Evolutionary conservation across 345 rosid genomes (phyloP), one percentile per base, ranked within the genome.

Genomic region (Passiflora organensis): DNA sequence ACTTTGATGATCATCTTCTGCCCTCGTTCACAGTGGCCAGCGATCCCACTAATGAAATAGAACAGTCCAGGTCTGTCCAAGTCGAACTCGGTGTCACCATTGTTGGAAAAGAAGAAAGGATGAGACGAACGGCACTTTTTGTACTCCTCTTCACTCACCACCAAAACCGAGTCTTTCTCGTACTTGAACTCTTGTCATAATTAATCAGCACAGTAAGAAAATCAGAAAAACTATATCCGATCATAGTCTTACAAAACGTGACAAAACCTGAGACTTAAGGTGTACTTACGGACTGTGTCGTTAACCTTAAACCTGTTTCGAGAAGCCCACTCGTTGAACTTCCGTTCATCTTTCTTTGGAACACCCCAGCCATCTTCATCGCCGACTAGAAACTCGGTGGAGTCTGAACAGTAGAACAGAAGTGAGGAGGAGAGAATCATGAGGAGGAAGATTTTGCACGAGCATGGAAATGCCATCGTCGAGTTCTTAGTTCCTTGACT

Each of bases 1-100:
- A 85, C 89, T 62, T 85, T 85, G 28, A 82, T 64, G 77, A 82
- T 82, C 86, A 82, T 76, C 72, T 80, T 85, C 70, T 65, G 76
- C 53, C 85, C 94, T 63, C 75, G 63, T 63, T 75, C 72, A 22
- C 86, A 82, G 43, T 84, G 91, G 19, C 85, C 87, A 0, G 74
- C 48, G 19, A 79, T 76, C 22, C 87, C 87, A 25, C 93, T 80
- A 15, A 85, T 75, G 67, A 85, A 80, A 51, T 80, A 82, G 73
- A 80, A 85, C 56, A 78, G 54, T 16, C 86, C 79, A 1, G 86
- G 66, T 5, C 78, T 58, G 59, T 78, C 80, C 38, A 85, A 45
- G 12, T 38, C 67, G 61, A 68, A 74, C 51, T 52, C 55, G 0
- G 81, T 76, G 46, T 80, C 70, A 0, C 81, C 75, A 22, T 80